Evolutionary conservation across 768 basidiomycete genomes (phyloP).

Genomic region (Serendipita sp.): DNA sequence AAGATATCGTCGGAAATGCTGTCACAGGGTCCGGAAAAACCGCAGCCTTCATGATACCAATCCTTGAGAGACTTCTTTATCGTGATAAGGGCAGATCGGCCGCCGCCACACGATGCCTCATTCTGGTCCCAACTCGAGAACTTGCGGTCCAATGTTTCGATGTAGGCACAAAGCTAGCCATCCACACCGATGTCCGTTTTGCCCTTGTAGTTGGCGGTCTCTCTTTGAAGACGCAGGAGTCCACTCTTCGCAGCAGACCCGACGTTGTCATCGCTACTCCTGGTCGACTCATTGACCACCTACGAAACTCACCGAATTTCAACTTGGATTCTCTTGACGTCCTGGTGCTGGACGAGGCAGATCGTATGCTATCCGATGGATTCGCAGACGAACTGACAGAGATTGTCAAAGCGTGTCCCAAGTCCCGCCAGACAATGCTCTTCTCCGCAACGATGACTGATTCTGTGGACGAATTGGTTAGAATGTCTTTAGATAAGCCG

Average conservation of each 20-base stretch:
- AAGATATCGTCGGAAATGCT: constrained; percentile 90
- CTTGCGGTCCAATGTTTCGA: constrained; percentile 92
- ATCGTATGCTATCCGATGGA: constrained; percentile 90
- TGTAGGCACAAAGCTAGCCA: constrained; percentile 70
- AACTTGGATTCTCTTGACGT: constrained; percentile 85
- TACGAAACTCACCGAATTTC: constrained; percentile 89
- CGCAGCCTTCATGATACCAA: constrained; percentile 90
- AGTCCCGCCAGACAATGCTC: constrained; percentile 88
- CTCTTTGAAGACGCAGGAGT: constrained; percentile 85
- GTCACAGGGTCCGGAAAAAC: constrained; percentile 98
- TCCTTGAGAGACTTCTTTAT: constrained; percentile 83
- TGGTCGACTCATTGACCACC: constrained; percentile 93
- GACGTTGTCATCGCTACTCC: constrained; percentile 95
- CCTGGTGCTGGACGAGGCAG: constrained; percentile 91
- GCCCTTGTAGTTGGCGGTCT: constrained; percentile 92
- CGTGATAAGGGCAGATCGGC: constrained; percentile 79
- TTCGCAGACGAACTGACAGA: constrained; percentile 90
- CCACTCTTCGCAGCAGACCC: constrained; percentile 66
- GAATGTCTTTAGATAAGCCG: constrained; percentile 83
- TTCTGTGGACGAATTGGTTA: constrained; percentile 82
- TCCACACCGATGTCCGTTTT: constrained; percentile 78
- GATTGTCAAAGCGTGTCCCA: constrained; percentile 81
- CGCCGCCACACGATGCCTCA: constrained; percentile 74
- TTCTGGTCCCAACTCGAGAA: constrained; percentile 90
- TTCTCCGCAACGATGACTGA: constrained; percentile 99